phyloP scores from a whole-genome alignment of 345 rosid genomes.

The Eucalyptus pumila region DNA sequence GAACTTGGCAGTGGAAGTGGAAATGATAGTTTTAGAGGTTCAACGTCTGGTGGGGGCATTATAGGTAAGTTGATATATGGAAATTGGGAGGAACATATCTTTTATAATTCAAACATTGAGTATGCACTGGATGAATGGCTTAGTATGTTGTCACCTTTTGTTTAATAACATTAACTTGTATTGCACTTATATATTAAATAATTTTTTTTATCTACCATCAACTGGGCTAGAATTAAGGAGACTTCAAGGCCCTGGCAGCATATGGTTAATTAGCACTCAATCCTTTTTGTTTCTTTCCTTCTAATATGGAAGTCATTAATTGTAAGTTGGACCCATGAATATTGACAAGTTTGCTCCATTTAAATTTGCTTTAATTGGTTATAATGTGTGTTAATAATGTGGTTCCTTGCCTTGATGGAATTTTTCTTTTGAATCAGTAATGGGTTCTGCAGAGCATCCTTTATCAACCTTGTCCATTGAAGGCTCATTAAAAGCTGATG shows the following conservation, averaged over 20 bases:
- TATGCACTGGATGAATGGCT: background rate
- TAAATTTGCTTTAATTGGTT: background rate
- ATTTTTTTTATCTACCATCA: background rate
- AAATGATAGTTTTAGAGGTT: conserved; percentile 36
- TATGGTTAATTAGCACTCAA: background rate
- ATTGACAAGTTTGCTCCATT: background rate
- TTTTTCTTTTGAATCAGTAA: conserved; percentile 38
- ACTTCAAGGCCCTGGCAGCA: background rate
- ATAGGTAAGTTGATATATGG: conserved; percentile 37
- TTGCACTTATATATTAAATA: background rate
- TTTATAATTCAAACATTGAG: background rate
- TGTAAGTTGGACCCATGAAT: background rate
- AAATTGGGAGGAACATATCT: background rate
- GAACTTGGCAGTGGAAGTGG: conserved; percentile 99
- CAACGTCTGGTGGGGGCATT: conserved; percentile 91
- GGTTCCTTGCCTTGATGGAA: background rate
- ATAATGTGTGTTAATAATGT: background rate
- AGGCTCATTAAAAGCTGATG: conserved; percentile 81
- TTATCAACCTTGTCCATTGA: conserved; percentile 64
- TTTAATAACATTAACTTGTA: background rate
- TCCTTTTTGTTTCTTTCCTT: background rate
- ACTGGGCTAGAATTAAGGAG: background rate
- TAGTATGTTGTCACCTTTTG: background rate
- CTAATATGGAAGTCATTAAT: background rate
- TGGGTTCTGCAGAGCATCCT: conserved; percentile 96